Base-by-base conservation (phyloP, 306 rosid species). In the Prosopis cineraria region DNA sequence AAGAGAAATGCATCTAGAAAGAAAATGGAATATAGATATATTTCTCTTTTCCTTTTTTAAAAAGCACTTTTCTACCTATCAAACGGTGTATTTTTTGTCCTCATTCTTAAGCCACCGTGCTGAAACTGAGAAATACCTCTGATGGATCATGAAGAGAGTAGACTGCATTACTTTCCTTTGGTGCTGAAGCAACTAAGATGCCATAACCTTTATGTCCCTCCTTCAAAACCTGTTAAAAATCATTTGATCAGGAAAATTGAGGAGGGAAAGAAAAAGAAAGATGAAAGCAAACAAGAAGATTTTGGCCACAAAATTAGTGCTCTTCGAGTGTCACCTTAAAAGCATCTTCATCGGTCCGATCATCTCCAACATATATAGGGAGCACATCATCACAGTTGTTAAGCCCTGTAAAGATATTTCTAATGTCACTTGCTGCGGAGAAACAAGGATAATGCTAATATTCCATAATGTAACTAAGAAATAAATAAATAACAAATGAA, bases 311-410 rank as follows among this genome's bases (percentile, higher is more conserved):
- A 77, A 13, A 44, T 59, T 31, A 55, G 5, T 55, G 65, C 16
- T 36, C 34, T 29, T 19, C 68, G 39, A 43, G 68, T 36, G 19
- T 80, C 83, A 94, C 99, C 93, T 93, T 89, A 65, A 96, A 96
- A 47, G 98, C 98, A 62, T 96, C 99, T 89, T 96, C 99, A 37
- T 96, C 99, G 0, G 99, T 91, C 11, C 91, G 93, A 76, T 96
- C 99, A 50, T 96, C 99, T 62, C 99, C 99, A 20, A 96, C 85
- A 60, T 96, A 96, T 52, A 96, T 91, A 0, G 99, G 98, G 48
- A 96, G 96, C 79, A 96, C 98, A 36, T 96, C 98, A 22, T 90
- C 96, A 19, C 91, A 87, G 50, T 87, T 70, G 72, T 79, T 78
- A 40, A 96, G 87, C 60, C 96, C 99, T 96, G 52, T 68, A 79